A percentile compares a stretch with the other conserved stretches of the same genome.
Evolutionary conservation across 2,329 filamentous ascomycete species (phyloP).

Genomic region (Metarhizium album): DNA sequence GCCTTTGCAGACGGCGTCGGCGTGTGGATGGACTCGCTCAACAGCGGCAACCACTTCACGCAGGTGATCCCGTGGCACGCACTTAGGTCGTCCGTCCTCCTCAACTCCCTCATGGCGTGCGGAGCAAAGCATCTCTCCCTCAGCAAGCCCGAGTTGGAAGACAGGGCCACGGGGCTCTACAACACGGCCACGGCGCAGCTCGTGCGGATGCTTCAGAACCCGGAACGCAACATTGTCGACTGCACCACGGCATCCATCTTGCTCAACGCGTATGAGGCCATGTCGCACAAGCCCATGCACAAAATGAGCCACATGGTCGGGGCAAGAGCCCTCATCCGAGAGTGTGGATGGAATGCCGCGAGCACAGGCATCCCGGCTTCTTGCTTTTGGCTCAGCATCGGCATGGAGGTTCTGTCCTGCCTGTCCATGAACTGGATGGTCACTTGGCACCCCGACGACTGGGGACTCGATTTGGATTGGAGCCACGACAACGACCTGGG

Average conservation of each 20-base stretch:
- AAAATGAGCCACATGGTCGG: constrained; percentile 87
- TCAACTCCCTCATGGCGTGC: constrained; percentile 82
- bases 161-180: constrained; percentile 74
- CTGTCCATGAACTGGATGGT: constrained; percentile 79
- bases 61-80: constrained; percentile 74
- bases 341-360: constrained; percentile 78
- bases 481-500: constrained; percentile 27
- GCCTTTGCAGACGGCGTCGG: constrained; percentile 86
- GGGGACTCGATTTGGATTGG: constrained; percentile 71
- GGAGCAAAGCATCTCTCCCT: constrained; percentile 72
- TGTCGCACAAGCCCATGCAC: constrained; percentile 69
- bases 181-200: constrained; percentile 74
- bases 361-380: constrained; percentile 71
- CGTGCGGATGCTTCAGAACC: constrained; percentile 67
- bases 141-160: constrained; percentile 60
- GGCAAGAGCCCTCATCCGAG: constrained; percentile 74
- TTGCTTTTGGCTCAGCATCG: constrained; percentile 91
- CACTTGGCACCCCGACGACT: constrained; percentile 82
- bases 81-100: constrained; percentile 72
- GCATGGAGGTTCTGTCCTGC: constrained; percentile 82
- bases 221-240: constrained; percentile 70
- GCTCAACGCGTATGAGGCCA: constrained; percentile 85
- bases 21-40: constrained; percentile 89
- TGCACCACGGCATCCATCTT: constrained; percentile 83
- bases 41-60: constrained; percentile 77